A percentile compares a stretch with the other conserved stretches of the same genome.
phyloP scores from a whole-genome alignment of 768 basidiomycete genomes.

The Crassisporium funariophilum region DNA sequence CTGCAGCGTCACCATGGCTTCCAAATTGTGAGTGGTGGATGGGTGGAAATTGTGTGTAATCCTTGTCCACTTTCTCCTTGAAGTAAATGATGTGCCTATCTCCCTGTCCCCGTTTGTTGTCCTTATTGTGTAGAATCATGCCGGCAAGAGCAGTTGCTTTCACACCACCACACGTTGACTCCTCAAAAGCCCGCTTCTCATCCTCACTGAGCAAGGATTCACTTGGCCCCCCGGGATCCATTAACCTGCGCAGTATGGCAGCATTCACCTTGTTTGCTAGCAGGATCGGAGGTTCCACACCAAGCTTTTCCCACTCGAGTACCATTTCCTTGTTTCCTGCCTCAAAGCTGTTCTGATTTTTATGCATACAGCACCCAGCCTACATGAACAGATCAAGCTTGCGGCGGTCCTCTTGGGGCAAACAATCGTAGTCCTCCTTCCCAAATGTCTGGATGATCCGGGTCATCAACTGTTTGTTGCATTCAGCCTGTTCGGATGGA shows the following conservation, averaged over 20 bases:
- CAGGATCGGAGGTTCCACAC: constrained; percentile 20
- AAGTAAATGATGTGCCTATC: constrained; percentile 22
- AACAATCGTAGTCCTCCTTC: constrained; percentile 18
- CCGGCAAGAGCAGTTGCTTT: constrained; percentile 16
- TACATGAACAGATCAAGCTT: constrained; percentile 32
- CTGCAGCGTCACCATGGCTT: constrained; percentile 26
- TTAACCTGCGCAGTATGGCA: constrained; percentile 14
- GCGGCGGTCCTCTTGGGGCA: constrained; percentile 19
- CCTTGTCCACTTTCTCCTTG: constrained; percentile 13
- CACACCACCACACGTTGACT: constrained; percentile 15
- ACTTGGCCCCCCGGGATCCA: neutral
- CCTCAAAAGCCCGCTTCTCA: constrained; percentile 11
- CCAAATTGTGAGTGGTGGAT: constrained; percentile 34
- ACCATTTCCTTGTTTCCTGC: constrained; percentile 30
- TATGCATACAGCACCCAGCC: constrained; percentile 42
- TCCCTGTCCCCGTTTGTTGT: constrained; percentile 33
- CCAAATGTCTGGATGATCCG: constrained; percentile 22
- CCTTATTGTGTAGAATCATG: constrained; percentile 31
- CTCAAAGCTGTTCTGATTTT: constrained; percentile 36
- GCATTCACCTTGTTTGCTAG: constrained; percentile 33
- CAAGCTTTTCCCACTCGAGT: constrained; percentile 24
- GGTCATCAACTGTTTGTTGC: constrained; percentile 16
- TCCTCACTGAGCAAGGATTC: neutral
- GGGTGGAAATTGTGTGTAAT: constrained; percentile 27
- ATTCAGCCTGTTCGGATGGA: constrained; percentile 18